Evolutionary conservation across 2,329 filamentous ascomycete genomes (phyloP).

Genomic region (Diaporthe sp.): DNA sequence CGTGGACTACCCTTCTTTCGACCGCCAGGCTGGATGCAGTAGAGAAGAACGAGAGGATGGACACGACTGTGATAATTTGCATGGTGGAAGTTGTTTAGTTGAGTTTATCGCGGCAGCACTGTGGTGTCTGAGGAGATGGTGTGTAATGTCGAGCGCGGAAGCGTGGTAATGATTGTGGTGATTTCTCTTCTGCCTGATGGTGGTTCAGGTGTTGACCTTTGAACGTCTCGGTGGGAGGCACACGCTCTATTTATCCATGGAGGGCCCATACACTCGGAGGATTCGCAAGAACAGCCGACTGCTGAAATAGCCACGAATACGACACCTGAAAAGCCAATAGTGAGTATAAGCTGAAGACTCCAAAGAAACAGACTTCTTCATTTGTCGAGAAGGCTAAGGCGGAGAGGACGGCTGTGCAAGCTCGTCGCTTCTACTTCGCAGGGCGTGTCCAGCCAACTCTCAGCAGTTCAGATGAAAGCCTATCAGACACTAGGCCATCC

Average conservation of each 20-base stretch:
- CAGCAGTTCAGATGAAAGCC: conserved; percentile 6
- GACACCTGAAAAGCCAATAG: neutral
- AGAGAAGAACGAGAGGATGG: neutral
- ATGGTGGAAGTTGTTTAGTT: neutral
- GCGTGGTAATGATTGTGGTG: neutral
- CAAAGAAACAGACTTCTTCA: neutral
- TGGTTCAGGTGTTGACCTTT: no score
- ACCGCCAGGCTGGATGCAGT: conserved; percentile 1
- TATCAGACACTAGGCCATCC: neutral
- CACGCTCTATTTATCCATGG: conserved; percentile 9
- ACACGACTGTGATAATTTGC: conserved; percentile 2
- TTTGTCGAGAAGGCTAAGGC: neutral
- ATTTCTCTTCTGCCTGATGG: neutral
- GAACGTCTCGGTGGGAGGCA: neutral
- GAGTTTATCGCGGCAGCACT: no score
- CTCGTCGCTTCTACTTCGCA: neutral
- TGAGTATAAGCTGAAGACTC: neutral
- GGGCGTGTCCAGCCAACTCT: neutral
- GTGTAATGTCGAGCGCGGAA: neutral
- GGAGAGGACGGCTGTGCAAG: neutral
- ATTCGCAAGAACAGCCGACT: neutral
- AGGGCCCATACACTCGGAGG: neutral
- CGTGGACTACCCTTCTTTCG: neutral
- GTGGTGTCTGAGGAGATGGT: neutral
- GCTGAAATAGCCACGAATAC: neutral